Conservation (phyloP, 2,329 filamentous ascomycete species). For the Parasarocladium wereldwijsianum region DNA sequence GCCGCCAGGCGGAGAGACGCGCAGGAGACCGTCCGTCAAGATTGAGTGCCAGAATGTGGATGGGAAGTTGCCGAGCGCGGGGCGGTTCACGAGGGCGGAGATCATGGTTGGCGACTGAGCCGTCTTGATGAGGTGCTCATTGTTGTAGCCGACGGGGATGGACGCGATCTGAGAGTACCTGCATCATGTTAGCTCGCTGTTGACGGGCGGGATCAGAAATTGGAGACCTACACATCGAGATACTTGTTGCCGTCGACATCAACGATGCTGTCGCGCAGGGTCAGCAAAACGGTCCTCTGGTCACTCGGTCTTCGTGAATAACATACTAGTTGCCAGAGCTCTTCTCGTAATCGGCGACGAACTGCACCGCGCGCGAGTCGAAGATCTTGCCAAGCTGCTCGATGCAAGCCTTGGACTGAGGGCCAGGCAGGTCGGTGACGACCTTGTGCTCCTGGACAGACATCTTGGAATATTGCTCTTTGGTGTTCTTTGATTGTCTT, state of each 20-base stretch:
- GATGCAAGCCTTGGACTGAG: slow-evolving; percentile 21
- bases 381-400: slow-evolving; percentile 32
- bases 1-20: slow-evolving; percentile 53
- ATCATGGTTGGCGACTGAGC: slow-evolving; percentile 59
- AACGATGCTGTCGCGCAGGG: slow-evolving; percentile 19
- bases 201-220: not conserved
- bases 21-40: slow-evolving; percentile 55
- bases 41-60: slow-evolving; percentile 60
- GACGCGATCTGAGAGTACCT: slow-evolving; percentile 72
- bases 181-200: slow-evolving; percentile 3
- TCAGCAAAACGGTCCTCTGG: not conserved
- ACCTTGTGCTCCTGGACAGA: slow-evolving; percentile 18
- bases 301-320: not conserved
- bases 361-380: slow-evolving; percentile 35
- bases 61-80: slow-evolving; percentile 69
- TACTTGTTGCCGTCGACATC: slow-evolving; percentile 34
- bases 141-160: slow-evolving; percentile 74
- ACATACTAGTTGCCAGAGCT: slow-evolving; percentile 33
- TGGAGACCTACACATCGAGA: slow-evolving; percentile 29
- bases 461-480: no score
- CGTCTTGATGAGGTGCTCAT: slow-evolving; percentile 49
- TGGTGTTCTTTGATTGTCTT: no score
- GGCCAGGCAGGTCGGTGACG: slow-evolving; percentile 23
- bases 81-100: slow-evolving; percentile 61
- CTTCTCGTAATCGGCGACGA: slow-evolving; percentile 37